These are phyloP conservation scores for Casaregolazyma lundiana DNA, from an alignment of 1,139 yeast genomes.

Conservation along the genomic window DNA sequence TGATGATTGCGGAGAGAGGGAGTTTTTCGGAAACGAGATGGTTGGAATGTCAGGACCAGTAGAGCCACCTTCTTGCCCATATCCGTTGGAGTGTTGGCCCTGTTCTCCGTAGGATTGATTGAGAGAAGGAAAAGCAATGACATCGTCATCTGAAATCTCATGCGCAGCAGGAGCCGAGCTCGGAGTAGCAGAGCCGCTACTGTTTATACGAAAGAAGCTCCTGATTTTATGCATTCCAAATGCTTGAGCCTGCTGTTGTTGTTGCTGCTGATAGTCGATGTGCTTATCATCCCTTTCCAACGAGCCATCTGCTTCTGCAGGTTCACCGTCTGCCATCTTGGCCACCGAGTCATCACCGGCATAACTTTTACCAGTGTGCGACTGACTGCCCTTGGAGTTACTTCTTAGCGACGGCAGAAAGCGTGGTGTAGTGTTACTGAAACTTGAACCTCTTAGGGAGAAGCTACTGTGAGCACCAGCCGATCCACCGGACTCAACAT, in stretches of 20 bases:
- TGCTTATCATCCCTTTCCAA: background rate
- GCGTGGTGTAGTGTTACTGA: constrained; percentile 2
- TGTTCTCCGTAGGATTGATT: constrained; percentile 4
- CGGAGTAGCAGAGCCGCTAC: constrained; percentile 9
- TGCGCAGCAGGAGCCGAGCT: constrained; percentile 7
- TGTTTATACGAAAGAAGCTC: constrained; percentile 28
- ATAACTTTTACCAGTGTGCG: background rate
- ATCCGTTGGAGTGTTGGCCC: constrained; percentile 1
- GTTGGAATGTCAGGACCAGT: constrained; percentile 6
- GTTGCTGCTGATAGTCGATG: background rate
- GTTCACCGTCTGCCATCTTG: constrained; percentile 1
- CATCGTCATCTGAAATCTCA: constrained; percentile 10
- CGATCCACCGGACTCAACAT: background rate
- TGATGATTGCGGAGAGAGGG: constrained; percentile 7
- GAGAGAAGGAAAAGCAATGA: constrained; percentile 13
- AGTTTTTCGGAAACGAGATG: constrained; percentile 5
- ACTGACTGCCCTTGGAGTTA: background rate
- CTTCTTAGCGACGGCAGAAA: constrained; percentile 7
- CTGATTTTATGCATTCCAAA: constrained; percentile 24
- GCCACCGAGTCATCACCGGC: background rate
- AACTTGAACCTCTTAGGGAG: background rate
- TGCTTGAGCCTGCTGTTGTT: constrained; percentile 5
- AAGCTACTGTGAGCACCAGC: background rate
- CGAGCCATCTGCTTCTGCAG: background rate
- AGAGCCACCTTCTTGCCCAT: background rate